Base-by-base conservation (phyloP, 2,329 filamentous ascomycete species). In the Beauveria caledonica region DNA sequence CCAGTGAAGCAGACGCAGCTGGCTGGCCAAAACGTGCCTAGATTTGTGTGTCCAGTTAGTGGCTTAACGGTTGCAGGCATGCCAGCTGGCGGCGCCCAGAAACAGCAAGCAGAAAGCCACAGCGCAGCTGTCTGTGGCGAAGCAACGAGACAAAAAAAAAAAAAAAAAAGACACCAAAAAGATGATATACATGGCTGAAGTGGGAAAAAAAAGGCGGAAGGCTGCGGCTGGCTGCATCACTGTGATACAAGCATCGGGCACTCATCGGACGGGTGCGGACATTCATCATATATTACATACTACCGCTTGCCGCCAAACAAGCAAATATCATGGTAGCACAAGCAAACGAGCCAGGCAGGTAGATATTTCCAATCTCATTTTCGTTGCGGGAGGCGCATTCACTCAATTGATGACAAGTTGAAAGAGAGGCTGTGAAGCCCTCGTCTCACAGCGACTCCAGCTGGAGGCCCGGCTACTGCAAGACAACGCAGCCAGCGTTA, bases 121-220 rank as follows among this genome's bases (percentile, higher is more conserved):
- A 36, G 29, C 40, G 23, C 55, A 44, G 45, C 55, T 51, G 55
- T 50, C 29, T 33, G 55, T 50, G 55, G 45, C 55, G n/a, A 50
- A 58, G 19, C 40, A 17, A 48, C 11, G 10, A 46, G 10, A 13
- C n/a, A 21, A 21, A 9, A 45, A 11, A 5, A 11, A 11, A 13
- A 45, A 45, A 19, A 19, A 13, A 45, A 45, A 19, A 19, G 6
- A 46, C 21, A 42, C 40, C 40, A 17, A 19, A 17, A 17, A 42
- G n/a, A 42, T 42, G 9, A 9, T 23, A 15, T 27, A 27, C 23
- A 48, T 17, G 9, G 25, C 23, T 27, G 15, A n/a, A 13, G 13
- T 17, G 5, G 4, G 7, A 48, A 29, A 17, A n/a, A 33, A 33
- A 33, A 11, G 29, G 29, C 29, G 29, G 10, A 36, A 36, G 33